phyloP scores from a whole-genome alignment of 345 rosid genomes.

The Eucalyptus erythrocorys region DNA sequence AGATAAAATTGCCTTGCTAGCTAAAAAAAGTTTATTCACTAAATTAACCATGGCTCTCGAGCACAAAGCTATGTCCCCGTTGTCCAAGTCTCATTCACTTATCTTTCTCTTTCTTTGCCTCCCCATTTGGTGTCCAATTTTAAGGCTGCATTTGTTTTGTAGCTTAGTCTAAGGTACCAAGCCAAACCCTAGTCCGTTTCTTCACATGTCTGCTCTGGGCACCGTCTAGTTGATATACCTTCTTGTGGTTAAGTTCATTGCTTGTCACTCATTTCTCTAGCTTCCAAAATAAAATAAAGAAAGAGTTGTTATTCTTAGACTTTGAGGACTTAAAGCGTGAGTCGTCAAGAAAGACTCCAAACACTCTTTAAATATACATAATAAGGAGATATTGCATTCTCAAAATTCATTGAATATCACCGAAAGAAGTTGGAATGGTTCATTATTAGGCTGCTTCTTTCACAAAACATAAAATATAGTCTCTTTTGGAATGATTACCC shows the following conservation, averaged over 20 bases:
- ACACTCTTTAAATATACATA: not conserved
- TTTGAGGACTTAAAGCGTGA: not conserved
- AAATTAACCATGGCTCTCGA: not conserved
- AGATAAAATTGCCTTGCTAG: not conserved
- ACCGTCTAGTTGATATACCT: too few relatives aligned
- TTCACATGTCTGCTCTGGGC: not conserved
- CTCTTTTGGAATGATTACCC: not conserved
- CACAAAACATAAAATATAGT: not conserved
- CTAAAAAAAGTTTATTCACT: not conserved
- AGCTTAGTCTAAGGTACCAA: not conserved
- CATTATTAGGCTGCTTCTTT: not conserved
- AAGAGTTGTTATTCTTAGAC: not conserved
- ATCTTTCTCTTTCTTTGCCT: not conserved
- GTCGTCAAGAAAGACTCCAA: not conserved
- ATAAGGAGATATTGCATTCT: not conserved
- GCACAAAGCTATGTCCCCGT: not conserved
- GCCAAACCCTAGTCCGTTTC: not conserved
- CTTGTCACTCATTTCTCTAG: not conserved
- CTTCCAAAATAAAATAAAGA: not conserved
- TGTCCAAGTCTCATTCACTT: not conserved
- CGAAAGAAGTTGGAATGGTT: not conserved
- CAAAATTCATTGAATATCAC: too few relatives aligned
- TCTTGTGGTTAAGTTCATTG: not conserved
- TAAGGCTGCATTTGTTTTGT: not conserved
- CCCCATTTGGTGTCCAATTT: not conserved